Base-by-base conservation (phyloP, 129 eudicot species). In the Escallonia rubra region DNA sequence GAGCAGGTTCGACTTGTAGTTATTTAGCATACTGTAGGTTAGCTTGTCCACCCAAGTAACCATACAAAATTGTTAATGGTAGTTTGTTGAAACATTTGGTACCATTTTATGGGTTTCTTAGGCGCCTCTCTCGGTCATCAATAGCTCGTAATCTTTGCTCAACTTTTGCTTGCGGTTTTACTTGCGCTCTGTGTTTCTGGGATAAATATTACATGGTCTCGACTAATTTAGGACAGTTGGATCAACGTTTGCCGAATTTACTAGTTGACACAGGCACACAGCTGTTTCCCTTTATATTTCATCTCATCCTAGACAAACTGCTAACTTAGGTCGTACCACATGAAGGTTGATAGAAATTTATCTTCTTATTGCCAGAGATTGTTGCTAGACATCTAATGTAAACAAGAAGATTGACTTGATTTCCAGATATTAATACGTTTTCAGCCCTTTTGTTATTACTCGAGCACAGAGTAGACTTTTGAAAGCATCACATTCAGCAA, bases 31-130 rank as follows among this genome's bases (percentile, higher is more conserved):
- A 66, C 42, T 66, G 65, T 68, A 79, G 77, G 79, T 79, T 71
- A 64, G 63, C 80, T 78, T 74, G 78, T 66, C 69, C 57, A 74
- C 81, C 80, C 41, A 74, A 61, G 64, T 43, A 43, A 63, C 76
- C 48, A 13, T 58, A 65, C 8, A 12, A 58, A 9, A 63, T 43
- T 66, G 41, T 3, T 41, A 23, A 48, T 23, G 3, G 0, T 59
- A 34, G 34, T 62, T 51, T 43, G 46, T 34, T 46, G 38, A 41
- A 4, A 50, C 41, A 65, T 38, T 65, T 49, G 15, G 34, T 48
- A 3, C 44, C 63, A 12, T 38, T 4, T 3, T 7, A 2, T 7
- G 49, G 52, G 13, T 67, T 53, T 12, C 11, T 41, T 53, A 23
- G 6, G 57, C 40, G n/a, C 10, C 14, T 43, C 23, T 14, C 16